phyloP scores from a whole-genome alignment of 805 yeast genomes.

The Alloascoidea africana region DNA sequence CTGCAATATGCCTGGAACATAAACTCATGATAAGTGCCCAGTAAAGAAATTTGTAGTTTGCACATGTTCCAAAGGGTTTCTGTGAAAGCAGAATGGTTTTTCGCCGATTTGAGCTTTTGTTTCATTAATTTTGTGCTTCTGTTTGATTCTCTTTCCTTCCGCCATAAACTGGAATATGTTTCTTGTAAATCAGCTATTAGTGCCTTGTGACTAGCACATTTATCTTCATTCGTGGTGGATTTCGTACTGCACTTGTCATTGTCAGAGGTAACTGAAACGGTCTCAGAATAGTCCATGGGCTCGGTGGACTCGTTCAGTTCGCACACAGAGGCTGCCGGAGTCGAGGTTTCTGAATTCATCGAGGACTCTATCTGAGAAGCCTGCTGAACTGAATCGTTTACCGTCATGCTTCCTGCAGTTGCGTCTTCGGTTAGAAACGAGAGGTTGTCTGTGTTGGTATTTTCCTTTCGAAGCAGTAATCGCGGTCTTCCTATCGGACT shows the following conservation, averaged over 20 bases:
- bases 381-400: too few species aligned
- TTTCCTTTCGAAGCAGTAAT: background rate
- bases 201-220: background rate
- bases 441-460: background rate
- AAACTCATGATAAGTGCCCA: constrained; percentile 2
- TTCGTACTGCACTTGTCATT: background rate
- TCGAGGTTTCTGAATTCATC: too few species aligned
- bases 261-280: background rate
- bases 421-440: background rate
- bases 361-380: background rate
- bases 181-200: background rate
- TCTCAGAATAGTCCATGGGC: background rate
- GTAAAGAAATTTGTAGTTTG: background rate
- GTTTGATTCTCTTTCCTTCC: background rate
- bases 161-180: background rate
- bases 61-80: constrained; percentile 1
- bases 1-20: constrained; percentile 1
- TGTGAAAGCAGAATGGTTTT: background rate
- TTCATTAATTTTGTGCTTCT: background rate
- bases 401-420: background rate
- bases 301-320: background rate
- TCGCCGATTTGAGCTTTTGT: background rate
- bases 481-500: background rate
- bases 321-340: too few species aligned
- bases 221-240: background rate